Evolutionary conservation across 441 rosid genomes (phyloP), one percentile per base, ranked within the genome.

Genomic region (Croton laevigatus): DNA sequence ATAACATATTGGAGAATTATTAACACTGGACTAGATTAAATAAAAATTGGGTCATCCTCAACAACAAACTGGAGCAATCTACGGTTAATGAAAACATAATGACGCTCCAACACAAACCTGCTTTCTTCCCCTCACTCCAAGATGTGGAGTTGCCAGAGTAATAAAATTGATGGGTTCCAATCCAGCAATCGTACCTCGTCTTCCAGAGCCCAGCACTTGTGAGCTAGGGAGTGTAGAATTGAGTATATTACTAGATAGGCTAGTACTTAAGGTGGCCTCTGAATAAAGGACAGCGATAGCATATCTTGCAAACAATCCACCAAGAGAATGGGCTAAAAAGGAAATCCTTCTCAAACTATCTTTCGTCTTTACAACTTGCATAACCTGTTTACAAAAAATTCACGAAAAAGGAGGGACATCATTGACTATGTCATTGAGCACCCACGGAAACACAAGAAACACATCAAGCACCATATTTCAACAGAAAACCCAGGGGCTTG

Each of bases 121-220:
- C 76, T 88, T 88, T 81, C 82, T 89, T 77, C 96, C 95, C 80
- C 95, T 83, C 77, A 90, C 97, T 40, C 98, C 98, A 55, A 94
- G 96, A 84, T 94, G 98, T 70, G 98, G 98, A 75, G 95, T 94
- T 52, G 97, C 98, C 89, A 94, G 80, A 73, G 96, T 87, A 73
- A 94, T 82, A 84, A 94, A 94, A 88, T 83, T 94, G 73, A 90
- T 77, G 23, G 97, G 92, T 69, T 94, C 93, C 77, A 94, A 82
- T 60, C 97, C 98, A 69, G 95, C 96, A 83, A 94, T 83, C 65
- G 68, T 87, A 76, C 92, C 92, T 73, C 74, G 80, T 73, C 71
- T 78, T 52, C 73, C 52, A 69, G 88, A 65, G 66, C 46, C 17
- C 27, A 60, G 6, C 54, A 72, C 69, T 74, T 79, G 77, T 19